Conservation (phyloP, 768 basidiomycete genomes). For the Lactarius deliciosus region DNA sequence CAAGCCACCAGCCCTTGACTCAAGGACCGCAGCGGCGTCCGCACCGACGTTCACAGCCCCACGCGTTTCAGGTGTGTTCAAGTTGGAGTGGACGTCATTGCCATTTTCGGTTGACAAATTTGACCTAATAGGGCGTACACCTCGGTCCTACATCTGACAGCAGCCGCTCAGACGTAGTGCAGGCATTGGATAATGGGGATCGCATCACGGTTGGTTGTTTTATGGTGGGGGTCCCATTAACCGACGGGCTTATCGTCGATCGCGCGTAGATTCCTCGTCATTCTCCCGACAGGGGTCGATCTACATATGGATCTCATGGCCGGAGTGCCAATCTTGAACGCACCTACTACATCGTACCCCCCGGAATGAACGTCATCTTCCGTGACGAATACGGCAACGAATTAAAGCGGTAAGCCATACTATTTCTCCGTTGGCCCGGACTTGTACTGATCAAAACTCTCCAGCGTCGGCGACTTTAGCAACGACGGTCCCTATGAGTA, state of each 20-base stretch:
- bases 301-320: slow-evolving; percentile 2
- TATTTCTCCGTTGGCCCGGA: neutral
- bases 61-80: slow-evolving; percentile 14
- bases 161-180: slow-evolving; percentile 26
- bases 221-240: neutral
- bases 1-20: neutral
- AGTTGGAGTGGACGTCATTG: neutral
- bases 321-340: slow-evolving; percentile 13
- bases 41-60: slow-evolving; percentile 17
- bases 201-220: slow-evolving; percentile 24
- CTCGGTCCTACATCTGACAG: slow-evolving; percentile 12
- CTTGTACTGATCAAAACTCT: neutral
- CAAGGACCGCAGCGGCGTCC: neutral
- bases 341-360: slow-evolving; percentile 30
- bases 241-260: slow-evolving; percentile 1
- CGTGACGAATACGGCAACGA: slow-evolving; percentile 28
- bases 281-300: slow-evolving; percentile 11
- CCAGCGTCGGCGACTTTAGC: slow-evolving; percentile 29
- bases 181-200: slow-evolving; percentile 23
- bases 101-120: slow-evolving; percentile 10
- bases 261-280: slow-evolving; percentile 20
- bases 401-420: slow-evolving; percentile 22
- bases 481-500: slow-evolving; percentile 11
- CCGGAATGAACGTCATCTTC: slow-evolving; percentile 31
- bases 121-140: slow-evolving; percentile 11